phyloP scores from a whole-genome alignment of 495 filamentous ascomycete species.

The Parmelia sp. region DNA sequence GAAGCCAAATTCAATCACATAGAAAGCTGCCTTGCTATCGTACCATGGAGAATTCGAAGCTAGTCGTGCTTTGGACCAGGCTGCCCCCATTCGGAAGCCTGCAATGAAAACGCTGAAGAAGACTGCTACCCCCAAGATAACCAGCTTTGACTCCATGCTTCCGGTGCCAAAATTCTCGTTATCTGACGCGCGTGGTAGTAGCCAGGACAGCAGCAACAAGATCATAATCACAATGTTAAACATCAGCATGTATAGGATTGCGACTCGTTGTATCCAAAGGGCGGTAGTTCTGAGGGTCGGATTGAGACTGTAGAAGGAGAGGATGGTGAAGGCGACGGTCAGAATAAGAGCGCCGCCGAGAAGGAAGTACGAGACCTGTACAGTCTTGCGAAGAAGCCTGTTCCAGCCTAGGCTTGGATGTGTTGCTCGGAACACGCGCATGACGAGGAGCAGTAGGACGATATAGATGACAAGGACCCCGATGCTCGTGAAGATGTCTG shows the following conservation, averaged over 20 bases:
- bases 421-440: slow-evolving; percentile 65
- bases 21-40: slow-evolving; percentile 62
- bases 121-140: slow-evolving; percentile 49
- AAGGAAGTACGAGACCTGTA: slow-evolving; percentile 51
- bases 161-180: slow-evolving; percentile 67
- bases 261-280: slow-evolving; percentile 51
- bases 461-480: slow-evolving; percentile 72
- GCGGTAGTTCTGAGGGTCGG: slow-evolving; percentile 40
- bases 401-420: slow-evolving; percentile 68
- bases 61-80: slow-evolving; percentile 47
- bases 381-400: slow-evolving; percentile 36
- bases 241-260: slow-evolving; percentile 54
- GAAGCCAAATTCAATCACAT: slow-evolving; percentile 64
- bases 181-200: slow-evolving; percentile 40
- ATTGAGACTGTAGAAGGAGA: slow-evolving; percentile 59
- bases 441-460: slow-evolving; percentile 67
- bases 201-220: slow-evolving; percentile 64
- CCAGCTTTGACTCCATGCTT: slow-evolving; percentile 55
- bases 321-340: slow-evolving; percentile 59
- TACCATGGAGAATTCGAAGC: slow-evolving; percentile 56
- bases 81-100: slow-evolving; percentile 54
- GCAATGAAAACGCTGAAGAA: slow-evolving; percentile 59
- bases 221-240: slow-evolving; percentile 60
- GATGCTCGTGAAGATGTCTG: slow-evolving; percentile 64
- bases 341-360: slow-evolving; percentile 55